Evolutionary conservation across 345 rosid species (phyloP).

Genomic region (Gossypium raimondii): DNA sequence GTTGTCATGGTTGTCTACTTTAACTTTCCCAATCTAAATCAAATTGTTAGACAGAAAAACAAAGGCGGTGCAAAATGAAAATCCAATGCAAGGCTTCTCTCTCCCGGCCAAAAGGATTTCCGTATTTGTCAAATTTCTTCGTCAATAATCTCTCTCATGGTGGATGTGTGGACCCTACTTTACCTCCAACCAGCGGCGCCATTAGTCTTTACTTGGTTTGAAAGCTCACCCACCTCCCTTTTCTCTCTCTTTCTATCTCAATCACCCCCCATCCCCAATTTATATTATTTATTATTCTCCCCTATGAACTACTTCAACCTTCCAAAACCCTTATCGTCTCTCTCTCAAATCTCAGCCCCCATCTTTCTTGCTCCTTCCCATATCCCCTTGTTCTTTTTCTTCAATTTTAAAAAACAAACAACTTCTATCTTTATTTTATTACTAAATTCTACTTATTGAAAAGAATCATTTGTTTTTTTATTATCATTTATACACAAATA

Average conservation of each 20-base stretch:
- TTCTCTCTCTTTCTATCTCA: neutral
- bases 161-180: slow-evolving; percentile 26
- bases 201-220: slow-evolving; percentile 46
- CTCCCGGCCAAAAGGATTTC: neutral
- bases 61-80: neutral
- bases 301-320: slow-evolving; percentile 10
- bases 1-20: neutral
- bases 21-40: neutral
- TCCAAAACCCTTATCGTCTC: neutral
- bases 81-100: neutral
- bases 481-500: neutral
- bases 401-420: neutral
- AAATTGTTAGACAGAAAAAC: neutral
- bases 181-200: slow-evolving; percentile 50
- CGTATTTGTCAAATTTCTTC: neutral
- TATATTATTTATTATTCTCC: neutral
- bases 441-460: neutral
- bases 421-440: neutral
- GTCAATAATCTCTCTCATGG: slow-evolving; percentile 2
- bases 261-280: neutral
- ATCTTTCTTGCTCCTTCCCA: neutral
- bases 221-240: slow-evolving; percentile 35
- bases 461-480: neutral
- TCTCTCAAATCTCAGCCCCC: neutral
- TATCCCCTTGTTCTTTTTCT: neutral